Evolutionary conservation across 2,329 filamentous ascomycete species (phyloP).

Genomic region (Pseudogymnoascus sp.): DNA sequence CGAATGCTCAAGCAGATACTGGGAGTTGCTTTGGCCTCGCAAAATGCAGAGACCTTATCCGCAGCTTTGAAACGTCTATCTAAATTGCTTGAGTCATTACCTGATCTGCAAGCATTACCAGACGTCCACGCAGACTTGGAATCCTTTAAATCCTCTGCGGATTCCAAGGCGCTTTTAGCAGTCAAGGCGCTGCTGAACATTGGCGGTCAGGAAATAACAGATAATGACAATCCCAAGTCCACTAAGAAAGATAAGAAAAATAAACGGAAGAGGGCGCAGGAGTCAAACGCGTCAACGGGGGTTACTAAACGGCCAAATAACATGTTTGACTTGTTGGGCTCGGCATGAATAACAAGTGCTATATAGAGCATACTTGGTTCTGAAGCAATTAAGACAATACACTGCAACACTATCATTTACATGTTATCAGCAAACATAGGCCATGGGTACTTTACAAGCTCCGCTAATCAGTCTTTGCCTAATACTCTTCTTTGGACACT

Average conservation of each 20-base stretch:
- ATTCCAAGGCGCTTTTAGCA: neutral
- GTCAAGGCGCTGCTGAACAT: neutral
- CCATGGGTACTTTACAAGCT: neutral
- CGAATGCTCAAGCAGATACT: slow-evolving; percentile 27
- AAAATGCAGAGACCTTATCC: neutral
- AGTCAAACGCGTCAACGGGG: neutral
- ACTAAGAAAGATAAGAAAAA: slow-evolving; percentile 3
- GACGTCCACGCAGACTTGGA: neutral
- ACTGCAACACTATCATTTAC: neutral
- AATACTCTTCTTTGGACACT: neutral
- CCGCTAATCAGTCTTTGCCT: no score
- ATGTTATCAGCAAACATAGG: neutral
- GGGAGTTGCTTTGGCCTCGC: slow-evolving; percentile 12
- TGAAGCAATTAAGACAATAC: neutral
- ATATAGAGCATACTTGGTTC: neutral
- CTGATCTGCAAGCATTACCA: neutral
- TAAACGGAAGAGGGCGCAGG: slow-evolving; percentile 1
- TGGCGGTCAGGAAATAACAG: neutral
- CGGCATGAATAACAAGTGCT: neutral
- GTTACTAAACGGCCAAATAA: slow-evolving; percentile 2
- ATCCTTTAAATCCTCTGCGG: neutral
- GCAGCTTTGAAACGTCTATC: neutral
- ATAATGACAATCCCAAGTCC: neutral
- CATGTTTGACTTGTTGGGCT: neutral
- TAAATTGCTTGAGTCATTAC: neutral